Evolutionary conservation across 1,284 basidiomycete genomes (phyloP), one percentile per base, ranked within the genome.

Genomic region (Phellopilus nigrolimitatus): DNA sequence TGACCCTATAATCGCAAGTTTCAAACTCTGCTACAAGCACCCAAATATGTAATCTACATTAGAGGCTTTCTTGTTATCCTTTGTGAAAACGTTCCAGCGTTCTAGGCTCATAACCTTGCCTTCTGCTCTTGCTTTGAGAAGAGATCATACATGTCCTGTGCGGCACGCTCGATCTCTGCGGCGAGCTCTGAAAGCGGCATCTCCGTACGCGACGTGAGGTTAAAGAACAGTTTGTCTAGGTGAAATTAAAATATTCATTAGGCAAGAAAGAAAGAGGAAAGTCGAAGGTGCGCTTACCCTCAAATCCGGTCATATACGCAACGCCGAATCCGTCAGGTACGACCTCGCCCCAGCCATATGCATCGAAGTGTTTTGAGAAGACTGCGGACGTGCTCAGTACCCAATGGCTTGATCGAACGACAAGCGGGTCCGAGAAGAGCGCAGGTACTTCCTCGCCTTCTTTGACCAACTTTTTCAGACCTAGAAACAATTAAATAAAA

Each of bases 341-440:
- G 51, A 92, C 80, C 72, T 90, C 88, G 48, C 89, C 90, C 85
- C 88, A 93, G 28, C 91, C 91, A 68, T 94, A 95, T 19, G 78
- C 82, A 41, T 75, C 74, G 62, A 95, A 84, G 62, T 87, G 79
- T 56, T 84, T 83, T 19, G 87, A 89, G 65, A 88, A 92, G 48
- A 95, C 78, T 19, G 91, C 88, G 36, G 87, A 91, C n/a, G 92
- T 95, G 63, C 86, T 89, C 53, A 91, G 67, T 3, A 79, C 77
- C 88, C 88, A 90, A 55, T 81, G 71, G 41, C 76, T 80, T 24
- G 82, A 78, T 8, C 84, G 75, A 53, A 71, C 68, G 61, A 80
- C 82, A 7, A 93, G 73, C 1, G 87, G 80, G 65, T 95, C 89
- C 9, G 71, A 66, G 67, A 84, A 93, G 33, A 95, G 59, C 2